These are phyloP conservation scores for Aspergillus ostianus DNA, from an alignment of 495 filamentous ascomycete genomes.

Conservation along the genomic window DNA sequence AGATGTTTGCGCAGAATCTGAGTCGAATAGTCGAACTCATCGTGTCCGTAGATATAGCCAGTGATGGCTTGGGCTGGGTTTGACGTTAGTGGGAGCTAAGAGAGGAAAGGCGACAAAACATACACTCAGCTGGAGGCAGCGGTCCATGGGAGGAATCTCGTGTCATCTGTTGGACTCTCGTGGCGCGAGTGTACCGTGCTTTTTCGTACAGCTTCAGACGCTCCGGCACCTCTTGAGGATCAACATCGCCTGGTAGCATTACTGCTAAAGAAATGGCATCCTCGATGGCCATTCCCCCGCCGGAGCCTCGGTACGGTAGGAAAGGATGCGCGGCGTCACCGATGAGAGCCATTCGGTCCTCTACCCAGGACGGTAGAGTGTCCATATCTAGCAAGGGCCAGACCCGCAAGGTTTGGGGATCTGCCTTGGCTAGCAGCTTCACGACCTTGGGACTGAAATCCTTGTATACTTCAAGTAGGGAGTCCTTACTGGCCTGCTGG, in stretches of 20 bases:
- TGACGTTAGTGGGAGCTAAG: background rate
- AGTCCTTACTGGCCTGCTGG: constrained; percentile 41
- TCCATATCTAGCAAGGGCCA: constrained; percentile 62
- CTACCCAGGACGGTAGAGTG: constrained; percentile 51
- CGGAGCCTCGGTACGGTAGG: constrained; percentile 54
- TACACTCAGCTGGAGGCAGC: constrained; percentile 20
- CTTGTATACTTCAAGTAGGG: constrained; percentile 49
- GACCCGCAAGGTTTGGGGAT: constrained; percentile 49
- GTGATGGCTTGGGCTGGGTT: constrained; percentile 47
- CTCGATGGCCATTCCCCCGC: constrained; percentile 58
- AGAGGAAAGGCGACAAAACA: background rate
- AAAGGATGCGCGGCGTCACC: constrained; percentile 68
- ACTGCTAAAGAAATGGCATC: constrained; percentile 57
- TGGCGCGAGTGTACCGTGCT: constrained; percentile 52
- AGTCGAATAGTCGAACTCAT: constrained; percentile 55
- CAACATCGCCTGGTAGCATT: constrained; percentile 46
- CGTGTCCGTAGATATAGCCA: constrained; percentile 58
- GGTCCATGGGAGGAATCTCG: constrained; percentile 29
- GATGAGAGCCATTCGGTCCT: constrained; percentile 48
- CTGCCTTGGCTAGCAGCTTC: constrained; percentile 46
- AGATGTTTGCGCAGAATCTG: constrained; percentile 48
- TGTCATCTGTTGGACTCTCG: constrained; percentile 54
- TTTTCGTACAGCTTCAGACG: constrained; percentile 58
- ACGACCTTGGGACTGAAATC: constrained; percentile 47
- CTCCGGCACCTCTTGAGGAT: constrained; percentile 41